Evolutionary conservation across 495 filamentous ascomycete species (phyloP), one percentile per base, ranked within the genome.

Genomic region (Aspergillus diversus): DNA sequence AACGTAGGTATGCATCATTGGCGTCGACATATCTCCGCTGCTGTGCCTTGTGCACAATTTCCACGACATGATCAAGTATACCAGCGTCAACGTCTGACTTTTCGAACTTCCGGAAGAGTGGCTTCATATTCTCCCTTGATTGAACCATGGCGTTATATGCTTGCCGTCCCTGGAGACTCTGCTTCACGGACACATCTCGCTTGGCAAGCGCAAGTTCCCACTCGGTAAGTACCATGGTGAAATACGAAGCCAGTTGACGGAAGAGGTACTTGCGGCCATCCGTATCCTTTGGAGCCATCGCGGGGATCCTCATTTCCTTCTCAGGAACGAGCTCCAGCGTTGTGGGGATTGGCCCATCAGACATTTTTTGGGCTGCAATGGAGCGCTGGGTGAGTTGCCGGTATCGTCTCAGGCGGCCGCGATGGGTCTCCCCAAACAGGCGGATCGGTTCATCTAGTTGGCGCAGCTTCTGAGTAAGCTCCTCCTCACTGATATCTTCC

Each of bases 31-130:
- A 99, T 68, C 91, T 82, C 58, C 90, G 80, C 69, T 91, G 88
- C 80, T 99, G 95, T 5, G 92, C 92, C 27, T 93, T 92, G 64
- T 87, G 80, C 15, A 97, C 93, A 66, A 99, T 98, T 78, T 97
- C 94, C n/a, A 94, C 87, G 9, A 99, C 82, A 11, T 93, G 91
- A 63, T 88, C 87, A 16, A 98, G 79, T 32, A 99, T 83, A 12
- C 85, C 86, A 60, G 91, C 87, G 57, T 92, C 89, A 6, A 98
- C 71, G 42, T 93, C 91, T 3, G 80, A 83, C 56, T 87, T 86
- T 71, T 97, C 93, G 62, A 99, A 89, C 61, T 92, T 90, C 33
- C 88, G 87, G 73, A 97, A 97, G n/a, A 99, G 80, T 0, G 95
- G 95, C 51, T 80, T 84, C 87, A 99, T 89, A 61, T 96, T 93